These are phyloP conservation scores for Beauveria australis DNA, from an alignment of 2,329 filamentous ascomycete species.

Conservation along the genomic window DNA sequence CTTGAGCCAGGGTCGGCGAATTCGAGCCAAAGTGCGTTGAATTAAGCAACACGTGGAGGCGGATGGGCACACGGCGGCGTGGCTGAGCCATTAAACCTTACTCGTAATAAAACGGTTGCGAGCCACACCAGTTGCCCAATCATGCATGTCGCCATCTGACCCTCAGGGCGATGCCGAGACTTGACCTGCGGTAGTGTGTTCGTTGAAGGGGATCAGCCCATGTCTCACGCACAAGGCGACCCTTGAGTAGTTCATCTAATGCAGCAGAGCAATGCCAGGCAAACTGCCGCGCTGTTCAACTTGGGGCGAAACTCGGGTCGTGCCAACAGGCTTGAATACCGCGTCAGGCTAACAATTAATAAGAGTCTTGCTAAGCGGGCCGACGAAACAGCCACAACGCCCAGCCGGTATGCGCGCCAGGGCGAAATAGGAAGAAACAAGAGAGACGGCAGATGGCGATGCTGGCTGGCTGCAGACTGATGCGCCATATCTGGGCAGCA, in stretches of 20 bases:
- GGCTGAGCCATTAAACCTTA: slow-evolving; percentile 4
- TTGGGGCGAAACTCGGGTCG: not conserved
- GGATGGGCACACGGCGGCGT: not conserved
- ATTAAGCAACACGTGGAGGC: slow-evolving; percentile 4
- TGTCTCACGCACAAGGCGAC: not conserved
- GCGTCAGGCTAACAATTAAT: not conserved
- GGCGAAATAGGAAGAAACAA: slow-evolving; percentile 2
- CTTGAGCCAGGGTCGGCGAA: not conserved
- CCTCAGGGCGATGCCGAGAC: not conserved
- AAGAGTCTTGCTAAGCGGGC: not conserved
- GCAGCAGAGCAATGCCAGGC: not conserved
- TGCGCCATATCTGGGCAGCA: not conserved
- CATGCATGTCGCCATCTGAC: not conserved
- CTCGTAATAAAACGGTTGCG: slow-evolving; percentile 5
- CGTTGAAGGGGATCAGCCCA: not conserved
- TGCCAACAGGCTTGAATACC: not conserved
- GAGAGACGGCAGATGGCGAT: not conserved
- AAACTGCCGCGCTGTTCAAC: not conserved
- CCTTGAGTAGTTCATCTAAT: not conserved
- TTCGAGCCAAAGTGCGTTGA: not conserved
- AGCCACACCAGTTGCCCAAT: not conserved
- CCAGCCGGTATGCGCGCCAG: not conserved
- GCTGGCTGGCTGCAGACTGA: not conserved
- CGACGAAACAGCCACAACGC: not conserved
- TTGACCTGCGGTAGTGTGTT: not conserved